Evolutionary conservation across 176 grass and related monocot genomes (phyloP), one percentile per base, ranked within the genome.

Genomic region (Avena eriantha): DNA sequence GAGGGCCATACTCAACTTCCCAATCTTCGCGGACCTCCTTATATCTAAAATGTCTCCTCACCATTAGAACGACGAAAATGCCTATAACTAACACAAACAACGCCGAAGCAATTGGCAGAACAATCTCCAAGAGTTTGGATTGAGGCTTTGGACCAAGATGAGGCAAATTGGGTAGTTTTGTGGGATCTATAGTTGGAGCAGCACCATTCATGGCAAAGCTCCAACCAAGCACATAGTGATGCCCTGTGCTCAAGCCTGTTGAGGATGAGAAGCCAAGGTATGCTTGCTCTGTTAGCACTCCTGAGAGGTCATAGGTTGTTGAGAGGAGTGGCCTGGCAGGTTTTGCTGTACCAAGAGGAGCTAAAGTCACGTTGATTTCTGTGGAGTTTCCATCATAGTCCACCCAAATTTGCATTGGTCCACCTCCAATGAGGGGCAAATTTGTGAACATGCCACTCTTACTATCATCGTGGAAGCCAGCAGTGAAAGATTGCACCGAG

Each of bases 201-300:
- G 22, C 58, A 23, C n/a, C 22, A 60, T 60, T 60, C 58, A 63
- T 5, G 59, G 22, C 59, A 63, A 63, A 63, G 59, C 59, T 63
- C 59, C 59, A 63, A 63, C 59, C 59, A 63, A 63, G 59, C 59
- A 63, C 59, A 63, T 63, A 63, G 22, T 63, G 59, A 63, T 63
- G 59, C 58, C 58, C 58, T 60, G 58, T 60, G 58, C n/a, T 60
- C n/a, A 60, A 63, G 22, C 59, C 59, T 63, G 59, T 63, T 63
- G 59, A 63, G 59, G 59, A 63, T 63, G 59, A 63, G 59, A 63
- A 63, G 59, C 59, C 59, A 63, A 63, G 23, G 22, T 63, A 63
- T 63, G 59, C 59, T 63, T 63, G 59, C 23, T 63, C 59, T 63
- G 10, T 26, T 63, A 60, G 21, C 58, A 60, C 59, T 4, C 22